These are phyloP conservation scores for Claviceps sp. DNA, from an alignment of 2,329 filamentous ascomycete genomes.

Conservation along the genomic window DNA sequence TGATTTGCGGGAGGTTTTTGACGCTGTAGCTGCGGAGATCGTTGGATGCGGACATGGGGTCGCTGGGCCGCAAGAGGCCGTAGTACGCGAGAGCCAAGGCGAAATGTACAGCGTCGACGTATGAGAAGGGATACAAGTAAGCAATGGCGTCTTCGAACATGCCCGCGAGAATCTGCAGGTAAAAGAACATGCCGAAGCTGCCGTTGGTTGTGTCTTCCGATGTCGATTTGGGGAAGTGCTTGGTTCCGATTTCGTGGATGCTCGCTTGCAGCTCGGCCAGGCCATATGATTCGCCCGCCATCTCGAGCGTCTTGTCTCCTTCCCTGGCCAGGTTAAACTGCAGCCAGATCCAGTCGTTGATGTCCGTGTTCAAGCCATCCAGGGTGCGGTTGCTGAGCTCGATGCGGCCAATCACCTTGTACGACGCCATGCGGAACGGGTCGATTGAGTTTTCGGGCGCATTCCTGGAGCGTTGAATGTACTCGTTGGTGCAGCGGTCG, in stretches of 20 bases:
- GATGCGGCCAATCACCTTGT: conserved; percentile 86
- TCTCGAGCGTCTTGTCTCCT: conserved; percentile 47
- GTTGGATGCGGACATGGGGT: conserved; percentile 60
- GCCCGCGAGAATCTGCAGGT: conserved; percentile 77
- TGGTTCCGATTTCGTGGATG: conserved; percentile 76
- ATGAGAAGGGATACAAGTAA: conserved; percentile 83
- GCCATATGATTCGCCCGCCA: conserved; percentile 53
- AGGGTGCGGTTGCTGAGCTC: conserved; percentile 52
- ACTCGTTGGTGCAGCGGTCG: conserved; percentile 80
- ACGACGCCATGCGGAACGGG: conserved; percentile 92
- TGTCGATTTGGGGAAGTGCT: conserved; percentile 74
- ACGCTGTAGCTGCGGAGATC: conserved; percentile 56
- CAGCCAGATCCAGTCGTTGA: conserved; percentile 61
- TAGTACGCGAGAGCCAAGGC: conserved; percentile 82
- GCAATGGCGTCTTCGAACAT: conserved; percentile 90
- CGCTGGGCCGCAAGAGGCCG: conserved; percentile 74
- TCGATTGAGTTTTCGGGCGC: conserved; percentile 80
- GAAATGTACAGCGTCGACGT: conserved; percentile 90
- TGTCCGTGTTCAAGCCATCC: conserved; percentile 48
- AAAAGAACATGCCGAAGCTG: conserved; percentile 82
- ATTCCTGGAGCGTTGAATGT: conserved; percentile 71
- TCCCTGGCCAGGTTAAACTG: conserved; percentile 58
- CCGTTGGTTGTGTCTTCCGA: conserved; percentile 62
- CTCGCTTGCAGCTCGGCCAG: conserved; percentile 60
- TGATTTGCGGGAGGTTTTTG: conserved; percentile 66